Conservation (phyloP, 768 basidiomycete species). For the Boletus barrowsii region DNA sequence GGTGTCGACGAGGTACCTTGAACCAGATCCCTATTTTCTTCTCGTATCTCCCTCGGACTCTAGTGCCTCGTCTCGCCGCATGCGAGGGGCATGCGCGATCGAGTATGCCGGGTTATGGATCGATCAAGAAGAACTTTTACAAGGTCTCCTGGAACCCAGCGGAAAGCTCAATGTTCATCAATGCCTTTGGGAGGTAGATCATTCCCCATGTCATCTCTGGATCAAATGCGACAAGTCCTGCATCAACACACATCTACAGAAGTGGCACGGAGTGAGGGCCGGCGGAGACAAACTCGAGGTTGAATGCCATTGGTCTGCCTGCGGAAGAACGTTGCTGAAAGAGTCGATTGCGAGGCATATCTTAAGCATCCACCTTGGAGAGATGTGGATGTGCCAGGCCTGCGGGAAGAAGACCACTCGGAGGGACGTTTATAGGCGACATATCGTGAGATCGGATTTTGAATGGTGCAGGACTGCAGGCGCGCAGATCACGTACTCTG, state of each 20-base stretch:
- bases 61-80: background rate
- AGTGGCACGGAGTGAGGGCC: constrained; percentile 11
- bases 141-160: background rate
- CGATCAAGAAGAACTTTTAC: constrained; percentile 12
- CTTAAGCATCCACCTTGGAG: constrained; percentile 11
- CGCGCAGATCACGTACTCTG: constrained; percentile 8
- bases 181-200: constrained; percentile 14
- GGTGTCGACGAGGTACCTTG: background rate
- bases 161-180: constrained; percentile 4
- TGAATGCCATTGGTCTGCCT: constrained; percentile 9
- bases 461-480: constrained; percentile 6
- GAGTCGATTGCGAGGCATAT: constrained; percentile 20
- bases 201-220: constrained; percentile 12
- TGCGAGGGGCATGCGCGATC: constrained; percentile 1
- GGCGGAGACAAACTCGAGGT: constrained; percentile 6
- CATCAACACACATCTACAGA: constrained; percentile 14
- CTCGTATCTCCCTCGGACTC: background rate
- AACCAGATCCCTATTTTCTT: no score
- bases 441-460: background rate
- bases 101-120: constrained; percentile 7
- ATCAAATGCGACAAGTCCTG: constrained; percentile 15
- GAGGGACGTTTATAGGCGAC: constrained; percentile 6
- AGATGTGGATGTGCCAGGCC: constrained; percentile 12
- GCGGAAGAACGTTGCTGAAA: constrained; percentile 14
- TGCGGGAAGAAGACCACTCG: constrained; percentile 12